These are phyloP conservation scores for Trametes sanguinea DNA, from an alignment of 768 basidiomycete species.

Conservation along the genomic window DNA sequence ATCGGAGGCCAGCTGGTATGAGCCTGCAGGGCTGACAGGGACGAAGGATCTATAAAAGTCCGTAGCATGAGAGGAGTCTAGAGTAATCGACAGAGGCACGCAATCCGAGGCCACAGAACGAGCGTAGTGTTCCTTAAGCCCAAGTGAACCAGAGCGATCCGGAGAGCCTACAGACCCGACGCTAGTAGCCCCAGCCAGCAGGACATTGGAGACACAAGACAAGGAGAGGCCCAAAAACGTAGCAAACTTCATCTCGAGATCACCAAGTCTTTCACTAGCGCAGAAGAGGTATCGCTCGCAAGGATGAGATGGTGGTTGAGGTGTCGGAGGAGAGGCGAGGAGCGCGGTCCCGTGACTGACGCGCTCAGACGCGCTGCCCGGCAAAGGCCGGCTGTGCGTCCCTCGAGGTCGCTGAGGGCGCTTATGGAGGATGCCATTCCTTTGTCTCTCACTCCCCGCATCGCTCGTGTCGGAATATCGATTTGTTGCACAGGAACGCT, in stretches of 20 bases:
- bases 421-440: neutral
- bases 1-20: constrained; percentile 30
- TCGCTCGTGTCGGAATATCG: neutral
- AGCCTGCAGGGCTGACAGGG: constrained; percentile 33
- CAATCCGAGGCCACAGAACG: constrained; percentile 17
- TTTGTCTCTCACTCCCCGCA: neutral
- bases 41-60: constrained; percentile 28
- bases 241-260: neutral
- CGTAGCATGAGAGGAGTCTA: constrained; percentile 26
- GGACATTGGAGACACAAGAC: neutral
- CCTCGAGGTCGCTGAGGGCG: neutral
- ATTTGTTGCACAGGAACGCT: neutral
- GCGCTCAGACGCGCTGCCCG: neutral
- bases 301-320: neutral
- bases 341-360: constrained; percentile 13
- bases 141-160: neutral
- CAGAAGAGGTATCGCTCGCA: neutral
- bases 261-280: neutral
- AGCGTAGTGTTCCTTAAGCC: neutral
- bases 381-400: neutral
- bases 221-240: neutral
- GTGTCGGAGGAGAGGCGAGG: neutral
- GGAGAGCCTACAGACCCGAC: neutral
- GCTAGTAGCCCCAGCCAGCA: neutral
- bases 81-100: constrained; percentile 32